Base-by-base conservation (phyloP, 2,329 filamentous ascomycete genomes). In the Neofusicoccum sp. region DNA sequence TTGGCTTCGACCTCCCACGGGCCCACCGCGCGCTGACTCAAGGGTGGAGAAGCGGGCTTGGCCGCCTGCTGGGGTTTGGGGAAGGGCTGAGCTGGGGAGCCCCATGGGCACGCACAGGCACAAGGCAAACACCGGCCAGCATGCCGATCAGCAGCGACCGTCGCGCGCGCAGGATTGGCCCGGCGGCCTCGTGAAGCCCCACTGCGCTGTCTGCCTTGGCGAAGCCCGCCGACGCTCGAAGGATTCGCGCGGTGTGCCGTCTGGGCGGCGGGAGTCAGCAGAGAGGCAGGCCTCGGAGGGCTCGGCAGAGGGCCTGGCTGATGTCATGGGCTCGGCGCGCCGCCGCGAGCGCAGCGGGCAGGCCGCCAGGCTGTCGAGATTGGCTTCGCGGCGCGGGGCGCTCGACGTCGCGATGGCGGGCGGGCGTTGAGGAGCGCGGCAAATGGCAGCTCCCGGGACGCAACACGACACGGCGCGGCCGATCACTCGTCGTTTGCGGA, bases 171-270 rank as follows among this genome's bases (percentile, higher is more conserved):
- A 8, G 33, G n/a, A 52, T 52, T 52, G 48, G 33, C 16, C 33
- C 31, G 39, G 7, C 37, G 39, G 34, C 36, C 12, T 58, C 54
- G 41, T n/a, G n/a, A 43, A 43, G 41, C n/a, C 52, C 52, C 52
- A 56, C 52, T 29, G 52, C 41, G n/a, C 39, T 45, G 54, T 45
- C 29, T 58, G 54, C 54, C 54, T 58, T 58, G 54, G 54, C 54
- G 39, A 16, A 31, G 52, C 39, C 29, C 39, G 52, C 52, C 22
- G 29, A 29, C 47, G 54, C 41, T 33, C 16, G 54, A 58, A 58
- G 54, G 54, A 58, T 58, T 58, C 54, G 37, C 33, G 41, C 54
- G 34, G 54, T 45, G 41, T 58, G 52, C 52, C 52, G 48, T 34
- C 48, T 52, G n/a, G 48, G 48, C 16, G 33, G 39, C 54, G 54